Conservation (phyloP, 2,329 filamentous ascomycete species). For the Colletotrichum chrysophilum region DNA sequence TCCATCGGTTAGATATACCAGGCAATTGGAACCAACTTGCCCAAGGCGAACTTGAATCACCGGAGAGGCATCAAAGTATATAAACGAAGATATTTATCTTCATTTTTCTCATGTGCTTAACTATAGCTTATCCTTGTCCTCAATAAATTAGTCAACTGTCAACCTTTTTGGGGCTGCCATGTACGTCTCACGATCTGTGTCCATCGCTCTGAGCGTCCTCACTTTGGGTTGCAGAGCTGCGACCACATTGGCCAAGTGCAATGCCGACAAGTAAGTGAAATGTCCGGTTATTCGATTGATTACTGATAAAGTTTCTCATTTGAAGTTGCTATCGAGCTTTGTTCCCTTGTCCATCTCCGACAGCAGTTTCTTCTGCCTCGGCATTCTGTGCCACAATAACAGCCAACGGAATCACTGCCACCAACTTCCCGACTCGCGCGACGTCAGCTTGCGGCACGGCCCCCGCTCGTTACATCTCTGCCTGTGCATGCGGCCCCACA, state of each 20-base stretch:
- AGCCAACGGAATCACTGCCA: slow-evolving; percentile 22
- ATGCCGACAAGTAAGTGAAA: background rate
- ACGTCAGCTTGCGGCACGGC: slow-evolving; percentile 23
- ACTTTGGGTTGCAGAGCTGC: background rate
- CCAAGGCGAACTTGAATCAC: background rate
- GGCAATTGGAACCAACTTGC: background rate
- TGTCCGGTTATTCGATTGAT: background rate
- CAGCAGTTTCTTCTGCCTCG: slow-evolving; percentile 21
- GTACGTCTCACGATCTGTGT: background rate
- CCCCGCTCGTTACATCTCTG: slow-evolving; percentile 23
- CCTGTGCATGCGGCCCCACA: slow-evolving; percentile 24
- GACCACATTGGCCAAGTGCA: background rate
- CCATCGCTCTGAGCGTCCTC: background rate
- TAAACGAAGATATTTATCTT: background rate
- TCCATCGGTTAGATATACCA: background rate
- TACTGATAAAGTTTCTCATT: background rate
- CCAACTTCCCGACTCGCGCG: slow-evolving; percentile 24
- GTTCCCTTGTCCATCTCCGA: slow-evolving; percentile 23
- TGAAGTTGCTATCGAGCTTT: slow-evolving; percentile 26
- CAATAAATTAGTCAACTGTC: background rate
- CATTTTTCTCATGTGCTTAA: background rate
- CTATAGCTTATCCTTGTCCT: background rate
- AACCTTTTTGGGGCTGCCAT: background rate
- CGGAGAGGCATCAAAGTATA: background rate
- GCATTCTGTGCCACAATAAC: slow-evolving; percentile 27